Conservation (phyloP, 73 alveolate genomes). For the Paramecium sexaurelia region DNA sequence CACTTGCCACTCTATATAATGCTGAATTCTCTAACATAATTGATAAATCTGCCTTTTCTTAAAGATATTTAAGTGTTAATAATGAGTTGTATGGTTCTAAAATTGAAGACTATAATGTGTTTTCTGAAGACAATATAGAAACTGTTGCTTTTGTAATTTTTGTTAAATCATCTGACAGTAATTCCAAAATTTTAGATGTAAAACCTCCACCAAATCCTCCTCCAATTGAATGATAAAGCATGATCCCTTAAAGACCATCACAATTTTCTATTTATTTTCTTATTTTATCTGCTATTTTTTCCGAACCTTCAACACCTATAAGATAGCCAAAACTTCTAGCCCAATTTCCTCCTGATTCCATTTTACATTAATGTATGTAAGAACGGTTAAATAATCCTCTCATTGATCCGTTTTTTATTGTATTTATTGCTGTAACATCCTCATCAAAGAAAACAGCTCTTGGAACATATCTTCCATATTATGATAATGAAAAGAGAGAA, state of each 20-base stretch:
- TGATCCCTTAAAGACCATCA: background rate
- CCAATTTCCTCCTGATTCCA: slow-evolving; percentile 30
- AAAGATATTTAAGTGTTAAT: background rate
- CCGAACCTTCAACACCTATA: background rate
- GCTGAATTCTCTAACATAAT: background rate
- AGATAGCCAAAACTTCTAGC: background rate
- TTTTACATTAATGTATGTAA: background rate
- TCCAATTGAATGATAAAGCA: background rate
- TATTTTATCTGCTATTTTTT: background rate
- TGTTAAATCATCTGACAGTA: background rate
- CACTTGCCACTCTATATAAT: background rate
- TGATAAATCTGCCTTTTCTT: background rate
- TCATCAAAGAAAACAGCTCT: slow-evolving; percentile 28
- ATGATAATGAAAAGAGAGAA: background rate
- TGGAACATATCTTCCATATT: slow-evolving; percentile 33
- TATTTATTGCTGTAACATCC: slow-evolving; percentile 66
- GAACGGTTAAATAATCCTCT: slow-evolving; percentile 60
- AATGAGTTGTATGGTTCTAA: background rate
- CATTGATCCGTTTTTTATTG: slow-evolving; percentile 66
- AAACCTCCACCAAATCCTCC: slow-evolving; percentile 47
- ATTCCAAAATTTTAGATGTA: background rate
- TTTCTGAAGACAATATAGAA: background rate
- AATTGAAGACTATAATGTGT: background rate
- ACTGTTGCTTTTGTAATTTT: slow-evolving; percentile 1
- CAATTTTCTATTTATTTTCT: background rate